Conservation (phyloP, 2,329 filamentous ascomycete species). For the Parastagonospora nodorum region DNA sequence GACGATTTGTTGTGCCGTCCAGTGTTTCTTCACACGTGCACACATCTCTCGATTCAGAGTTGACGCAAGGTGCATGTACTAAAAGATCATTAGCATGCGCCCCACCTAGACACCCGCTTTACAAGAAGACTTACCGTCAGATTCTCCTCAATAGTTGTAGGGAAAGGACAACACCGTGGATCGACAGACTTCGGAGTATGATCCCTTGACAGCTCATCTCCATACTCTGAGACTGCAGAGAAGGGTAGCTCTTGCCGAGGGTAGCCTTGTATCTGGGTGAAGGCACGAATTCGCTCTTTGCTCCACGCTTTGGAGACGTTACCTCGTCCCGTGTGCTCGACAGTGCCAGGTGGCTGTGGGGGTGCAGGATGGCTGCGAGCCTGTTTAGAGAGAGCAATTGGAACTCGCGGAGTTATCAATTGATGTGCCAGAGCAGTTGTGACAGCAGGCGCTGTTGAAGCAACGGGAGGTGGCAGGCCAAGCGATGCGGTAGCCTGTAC, state of each 20-base stretch:
- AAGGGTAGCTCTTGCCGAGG: background rate
- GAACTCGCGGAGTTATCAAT: no score
- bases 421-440: no score
- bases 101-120: no score
- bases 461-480: no score
- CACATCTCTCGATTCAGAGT: conserved; percentile 8
- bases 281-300: conserved; percentile 4
- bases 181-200: conserved; percentile 8
- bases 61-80: conserved; percentile 3
- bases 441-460: no score
- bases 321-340: background rate
- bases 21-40: background rate
- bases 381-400: no score
- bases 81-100: background rate
- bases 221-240: background rate
- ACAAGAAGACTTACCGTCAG: conserved; percentile 6
- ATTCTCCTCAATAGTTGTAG: conserved; percentile 7
- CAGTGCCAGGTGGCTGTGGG: background rate
- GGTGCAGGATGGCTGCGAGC: background rate
- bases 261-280: conserved; percentile 2
- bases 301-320: conserved; percentile 4
- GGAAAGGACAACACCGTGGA: conserved; percentile 6
- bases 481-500: no score
- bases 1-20: conserved; percentile 1
- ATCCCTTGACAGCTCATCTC: conserved; percentile 5